Conservation (phyloP, 2,329 filamentous ascomycete genomes). For the Paracoccidioides lutzii region DNA sequence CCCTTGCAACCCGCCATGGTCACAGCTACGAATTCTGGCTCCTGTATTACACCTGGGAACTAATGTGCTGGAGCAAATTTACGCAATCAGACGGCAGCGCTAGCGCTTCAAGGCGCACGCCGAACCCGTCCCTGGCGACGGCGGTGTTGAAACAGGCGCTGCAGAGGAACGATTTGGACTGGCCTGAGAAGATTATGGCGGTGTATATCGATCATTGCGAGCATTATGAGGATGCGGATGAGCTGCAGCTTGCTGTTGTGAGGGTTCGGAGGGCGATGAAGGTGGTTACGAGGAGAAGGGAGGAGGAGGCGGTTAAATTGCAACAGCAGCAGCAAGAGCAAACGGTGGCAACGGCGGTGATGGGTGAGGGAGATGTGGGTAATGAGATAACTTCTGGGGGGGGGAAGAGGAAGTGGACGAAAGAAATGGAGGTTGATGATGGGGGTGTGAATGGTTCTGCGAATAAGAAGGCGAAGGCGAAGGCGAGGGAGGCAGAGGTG, state of each 20-base stretch:
- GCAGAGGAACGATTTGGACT: constrained; percentile 37
- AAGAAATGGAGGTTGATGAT: constrained; percentile 22
- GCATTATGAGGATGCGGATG: constrained; percentile 70
- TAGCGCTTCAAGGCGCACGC: constrained; percentile 42
- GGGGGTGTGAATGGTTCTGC: constrained; percentile 39
- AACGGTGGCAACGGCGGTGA: constrained; percentile 11
- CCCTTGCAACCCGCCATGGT: constrained; percentile 54
- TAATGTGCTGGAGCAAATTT: constrained; percentile 54
- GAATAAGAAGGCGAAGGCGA: constrained; percentile 60
- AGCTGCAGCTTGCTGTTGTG: constrained; percentile 60
- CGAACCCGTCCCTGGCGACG: constrained; percentile 61
- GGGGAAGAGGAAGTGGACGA: constrained; percentile 62
- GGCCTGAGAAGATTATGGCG: constrained; percentile 39
- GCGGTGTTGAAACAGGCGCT: constrained; percentile 62
- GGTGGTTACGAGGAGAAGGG: constrained; percentile 49
- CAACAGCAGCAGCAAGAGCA: constrained; percentile 10
- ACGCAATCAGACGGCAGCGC: constrained; percentile 40
- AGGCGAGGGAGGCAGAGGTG: constrained; percentile 27
- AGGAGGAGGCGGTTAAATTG: constrained; percentile 47
- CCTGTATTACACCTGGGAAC: constrained; percentile 83
- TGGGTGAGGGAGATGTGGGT: constrained; percentile 16
- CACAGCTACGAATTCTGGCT: constrained; percentile 90
- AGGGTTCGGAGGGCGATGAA: constrained; percentile 57
- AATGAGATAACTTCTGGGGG: constrained; percentile 19
- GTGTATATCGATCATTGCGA: constrained; percentile 51